Conservation (phyloP, 1,139 yeast genomes). For the Candida albicans region DNA sequence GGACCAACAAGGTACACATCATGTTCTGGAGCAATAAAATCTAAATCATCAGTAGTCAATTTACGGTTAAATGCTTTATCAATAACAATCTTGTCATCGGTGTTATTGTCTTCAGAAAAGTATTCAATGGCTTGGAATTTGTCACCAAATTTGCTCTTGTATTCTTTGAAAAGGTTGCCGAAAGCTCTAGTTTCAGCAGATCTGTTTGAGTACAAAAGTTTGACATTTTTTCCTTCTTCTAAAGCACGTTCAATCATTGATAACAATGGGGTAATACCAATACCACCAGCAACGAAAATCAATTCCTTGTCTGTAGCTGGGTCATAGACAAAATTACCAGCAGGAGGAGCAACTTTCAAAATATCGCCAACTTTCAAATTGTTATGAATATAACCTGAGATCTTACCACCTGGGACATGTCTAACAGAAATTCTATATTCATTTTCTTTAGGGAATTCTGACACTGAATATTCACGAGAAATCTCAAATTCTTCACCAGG, state of each 20-base stretch:
- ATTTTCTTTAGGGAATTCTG: slow-evolving; percentile 30
- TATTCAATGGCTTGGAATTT: slow-evolving; percentile 23
- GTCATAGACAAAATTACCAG: slow-evolving; percentile 50
- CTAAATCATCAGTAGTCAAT: slow-evolving; percentile 18
- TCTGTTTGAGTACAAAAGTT: slow-evolving; percentile 31
- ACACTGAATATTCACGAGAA: slow-evolving; percentile 56
- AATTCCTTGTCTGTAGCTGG: slow-evolving; percentile 31
- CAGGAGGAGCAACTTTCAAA: slow-evolving; percentile 57
- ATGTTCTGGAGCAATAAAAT: slow-evolving; percentile 14
- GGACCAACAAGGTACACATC: slow-evolving; percentile 40
- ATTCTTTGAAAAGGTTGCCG: slow-evolving; percentile 20
- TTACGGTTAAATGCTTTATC: slow-evolving; percentile 8
- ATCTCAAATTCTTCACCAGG: slow-evolving; percentile 32
- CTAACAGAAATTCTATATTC: slow-evolving; percentile 56
- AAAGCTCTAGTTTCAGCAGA: slow-evolving; percentile 28
- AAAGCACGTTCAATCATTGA: slow-evolving; percentile 48
- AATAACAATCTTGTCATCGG: slow-evolving; percentile 9
- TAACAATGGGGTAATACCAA: slow-evolving; percentile 66
- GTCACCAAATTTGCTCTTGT: slow-evolving; percentile 18
- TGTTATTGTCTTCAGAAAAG: slow-evolving; percentile 16
- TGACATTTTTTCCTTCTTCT: slow-evolving; percentile 26
- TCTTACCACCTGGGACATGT: slow-evolving; percentile 45
- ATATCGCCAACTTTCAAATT: slow-evolving; percentile 49
- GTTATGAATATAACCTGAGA: slow-evolving; percentile 56
- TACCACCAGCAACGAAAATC: slow-evolving; percentile 57